Base-by-base conservation (phyloP, 352 stramenopile genomes). In the Globisporangium irregulare region DNA sequence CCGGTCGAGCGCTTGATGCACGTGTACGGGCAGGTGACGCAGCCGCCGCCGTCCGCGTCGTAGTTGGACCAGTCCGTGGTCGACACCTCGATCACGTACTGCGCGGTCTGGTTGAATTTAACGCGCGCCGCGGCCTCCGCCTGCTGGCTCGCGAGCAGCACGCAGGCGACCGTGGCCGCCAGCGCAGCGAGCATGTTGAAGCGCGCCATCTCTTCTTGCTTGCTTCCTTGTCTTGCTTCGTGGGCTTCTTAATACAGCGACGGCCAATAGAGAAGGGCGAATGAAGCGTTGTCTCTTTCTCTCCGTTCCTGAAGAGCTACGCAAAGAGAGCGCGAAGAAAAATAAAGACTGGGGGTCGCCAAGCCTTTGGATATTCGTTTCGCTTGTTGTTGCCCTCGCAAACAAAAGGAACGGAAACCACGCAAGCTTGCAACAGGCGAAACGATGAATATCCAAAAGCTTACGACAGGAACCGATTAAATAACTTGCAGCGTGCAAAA, bases 11-110 rank as follows among this genome's bases (percentile, higher is more conserved):
- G 84, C 57, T 84, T 82, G 41, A 93, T 81, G 66, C 87, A 95
- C 61, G 87, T 93, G 77, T 93, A 95, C 4, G 87, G 87, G 46
- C 87, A 95, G 59, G 87, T 93, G 51, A 93, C 84, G 65, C 87
- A 93, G 66, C 87, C 87, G 60, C 85, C 84, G 36, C 48, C 48
- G 24, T 93, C 82, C 2, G 70, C 24, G 32, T 87, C 81, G 77
- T 91, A 95, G 79, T 95, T 95, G 67, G 79, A 90, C 87, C 87
- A 95, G 69, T 89, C 81, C 56, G 86, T 77, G 25, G 74, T 78
- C 54, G 86, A 88, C 27, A 59, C 68, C 51, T 92, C 86, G 25
- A 93, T 90, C 57, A 74, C 64, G 72, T 89, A 93, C 61, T 72
- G 71, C 2, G 85, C 75, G 56, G 75, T 82, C 73, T 90, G 82